Evolutionary conservation across 2,329 filamentous ascomycete genomes (phyloP), one percentile per base, ranked within the genome.

Genomic region (Sporothrix phasma): DNA sequence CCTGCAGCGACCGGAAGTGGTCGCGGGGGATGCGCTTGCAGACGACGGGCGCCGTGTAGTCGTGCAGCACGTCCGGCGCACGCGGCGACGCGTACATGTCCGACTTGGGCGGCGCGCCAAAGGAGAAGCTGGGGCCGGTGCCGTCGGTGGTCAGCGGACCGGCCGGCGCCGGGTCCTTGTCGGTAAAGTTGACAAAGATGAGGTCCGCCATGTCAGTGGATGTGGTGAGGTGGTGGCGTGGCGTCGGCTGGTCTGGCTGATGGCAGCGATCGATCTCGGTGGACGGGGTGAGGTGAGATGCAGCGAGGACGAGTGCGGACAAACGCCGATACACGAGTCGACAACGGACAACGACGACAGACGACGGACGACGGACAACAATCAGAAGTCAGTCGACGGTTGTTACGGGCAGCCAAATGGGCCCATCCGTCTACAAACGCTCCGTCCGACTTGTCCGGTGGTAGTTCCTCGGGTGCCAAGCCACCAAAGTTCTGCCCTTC

Each of bases 71-170:
- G 13, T 56, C 24, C 5, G 66, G 63, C 13, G 39, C 51, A 3
- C 45, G 60, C 22, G 66, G 66, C 6, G 64, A 63, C 1, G 47
- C 62, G 58, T 68, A 68, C 17, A 68, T 68, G 59, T 68, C 66
- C 7, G 65, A 65, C 45, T 66, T 65, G 31, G 66, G 66, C n/a
- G 65, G 63, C 7, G 66, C 65, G 2, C 15, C 19, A 37, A 67
- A 34, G n/a, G 41, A 34, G 47, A 63, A 65, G 31, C 29, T 31
- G 11, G 43, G 51, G 34, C 60, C 53, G 34, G 43, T 46, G 45
- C 53, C 60, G 53, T 65, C 60, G 41, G 60, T 54, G 22, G 53
- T 45, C 22, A 62, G 1, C 10, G 51, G n/a, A 15, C n/a, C 17
- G 31, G 63, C 19, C n/a, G 60, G 24, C 8, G 43, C 61, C 43